Evolutionary conservation across 2,329 filamentous ascomycete species (phyloP).

Genomic region (Geosmithia flava): DNA sequence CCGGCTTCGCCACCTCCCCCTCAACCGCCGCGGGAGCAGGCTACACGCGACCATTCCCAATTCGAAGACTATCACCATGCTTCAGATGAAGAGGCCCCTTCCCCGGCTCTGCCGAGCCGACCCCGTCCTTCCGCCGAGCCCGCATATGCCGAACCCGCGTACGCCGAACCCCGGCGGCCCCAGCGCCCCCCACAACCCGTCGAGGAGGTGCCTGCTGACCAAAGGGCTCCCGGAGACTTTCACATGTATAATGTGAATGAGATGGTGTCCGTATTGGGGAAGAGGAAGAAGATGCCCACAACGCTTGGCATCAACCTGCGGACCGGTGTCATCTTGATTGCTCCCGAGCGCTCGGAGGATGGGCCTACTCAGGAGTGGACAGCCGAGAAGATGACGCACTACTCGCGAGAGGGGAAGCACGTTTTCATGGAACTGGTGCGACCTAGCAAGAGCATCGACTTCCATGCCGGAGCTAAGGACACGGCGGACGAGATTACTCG

Average conservation of each 20-base stretch:
- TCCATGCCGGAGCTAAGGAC: constrained; percentile 94
- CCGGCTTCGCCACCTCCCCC: constrained; percentile 8
- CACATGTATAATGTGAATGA: constrained; percentile 96
- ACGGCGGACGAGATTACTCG: constrained; percentile 88
- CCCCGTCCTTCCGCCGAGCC: constrained; percentile 31
- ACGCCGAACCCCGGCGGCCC: background rate
- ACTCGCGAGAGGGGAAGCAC: constrained; percentile 95
- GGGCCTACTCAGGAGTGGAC: constrained; percentile 86
- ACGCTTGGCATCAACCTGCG: constrained; percentile 86
- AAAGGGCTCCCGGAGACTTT: constrained; percentile 61
- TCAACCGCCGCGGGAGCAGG: constrained; percentile 10
- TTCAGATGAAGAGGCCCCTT: constrained; percentile 12
- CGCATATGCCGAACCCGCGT: constrained; percentile 29
- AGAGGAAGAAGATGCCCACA: constrained; percentile 97
- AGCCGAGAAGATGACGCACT: constrained; percentile 90
- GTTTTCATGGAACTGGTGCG: constrained; percentile 88
- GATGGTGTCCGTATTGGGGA: constrained; percentile 93
- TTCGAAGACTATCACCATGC: constrained; percentile 5
- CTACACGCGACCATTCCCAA: background rate
- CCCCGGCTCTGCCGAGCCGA: constrained; percentile 17
- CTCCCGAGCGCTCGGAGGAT: constrained; percentile 72
- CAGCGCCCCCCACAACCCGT: constrained; percentile 7
- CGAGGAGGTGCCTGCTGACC: constrained; percentile 21
- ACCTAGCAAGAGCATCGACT: constrained; percentile 90
- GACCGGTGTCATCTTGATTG: constrained; percentile 80